These are phyloP conservation scores for Turritis glabra DNA, from an alignment of 345 rosid genomes.

Conservation along the genomic window DNA sequence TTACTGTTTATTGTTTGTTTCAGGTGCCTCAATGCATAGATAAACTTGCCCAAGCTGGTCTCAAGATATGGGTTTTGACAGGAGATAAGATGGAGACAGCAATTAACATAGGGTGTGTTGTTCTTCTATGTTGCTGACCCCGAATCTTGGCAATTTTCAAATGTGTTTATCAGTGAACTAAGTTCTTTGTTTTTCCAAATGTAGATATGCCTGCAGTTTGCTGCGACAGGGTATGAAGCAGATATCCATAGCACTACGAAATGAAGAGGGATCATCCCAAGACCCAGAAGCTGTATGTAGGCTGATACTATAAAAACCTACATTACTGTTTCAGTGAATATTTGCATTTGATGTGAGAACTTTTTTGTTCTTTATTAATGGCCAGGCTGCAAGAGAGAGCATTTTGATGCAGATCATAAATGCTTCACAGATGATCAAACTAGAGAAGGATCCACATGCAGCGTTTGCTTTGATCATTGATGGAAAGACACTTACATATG, in stretches of 20 bases:
- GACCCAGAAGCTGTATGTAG: conserved; percentile 37
- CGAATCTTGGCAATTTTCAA: not conserved
- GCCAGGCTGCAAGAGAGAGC: conserved; percentile 54
- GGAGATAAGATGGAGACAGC: conserved; percentile 92
- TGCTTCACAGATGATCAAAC: conserved; percentile 46
- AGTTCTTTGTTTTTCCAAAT: conserved; percentile 26
- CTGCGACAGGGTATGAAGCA: conserved; percentile 76
- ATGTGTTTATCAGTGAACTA: conserved; percentile 19
- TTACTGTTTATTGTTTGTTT: not conserved
- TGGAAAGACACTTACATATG: conserved; percentile 64
- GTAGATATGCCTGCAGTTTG: conserved; percentile 82
- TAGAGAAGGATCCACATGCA: conserved; percentile 46
- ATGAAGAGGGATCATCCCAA: conserved; percentile 28
- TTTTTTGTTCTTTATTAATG: conserved; percentile 27
- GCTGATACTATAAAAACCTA: conserved; percentile 20
- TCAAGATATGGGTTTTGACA: conserved; percentile 81
- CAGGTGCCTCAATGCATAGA: conserved; percentile 88
- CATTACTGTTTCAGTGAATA: conserved; percentile 8
- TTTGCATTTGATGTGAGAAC: conserved; percentile 9
- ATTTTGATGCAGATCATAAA: conserved; percentile 53
- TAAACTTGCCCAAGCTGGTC: conserved; percentile 81
- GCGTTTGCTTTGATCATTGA: conserved; percentile 74
- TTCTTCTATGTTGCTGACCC: conserved; percentile 3
- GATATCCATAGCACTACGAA: conserved; percentile 34
- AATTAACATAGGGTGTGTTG: conserved; percentile 64